phyloP scores from a whole-genome alignment of 2,329 filamentous ascomycete species.

The Hypoxylon sp. region DNA sequence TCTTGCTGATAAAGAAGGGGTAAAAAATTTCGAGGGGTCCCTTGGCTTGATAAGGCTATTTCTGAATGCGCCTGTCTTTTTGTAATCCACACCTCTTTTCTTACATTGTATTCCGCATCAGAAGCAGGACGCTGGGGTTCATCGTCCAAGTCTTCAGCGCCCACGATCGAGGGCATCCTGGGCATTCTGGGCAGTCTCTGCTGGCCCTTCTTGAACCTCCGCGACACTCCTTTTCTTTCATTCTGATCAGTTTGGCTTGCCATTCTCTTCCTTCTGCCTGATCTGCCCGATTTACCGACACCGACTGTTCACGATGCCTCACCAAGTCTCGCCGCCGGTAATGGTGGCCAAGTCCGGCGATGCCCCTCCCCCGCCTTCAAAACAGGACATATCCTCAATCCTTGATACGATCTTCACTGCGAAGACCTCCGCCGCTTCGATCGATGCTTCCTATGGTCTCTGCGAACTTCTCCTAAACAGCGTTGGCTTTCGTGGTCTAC shows the following conservation, averaged over 20 bases:
- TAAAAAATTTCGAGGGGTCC: slow-evolving; percentile 37
- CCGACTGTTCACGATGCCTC: slow-evolving; percentile 57
- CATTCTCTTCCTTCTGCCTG: slow-evolving; percentile 16
- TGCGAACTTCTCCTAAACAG: slow-evolving; percentile 69
- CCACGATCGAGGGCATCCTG: slow-evolving; percentile 36
- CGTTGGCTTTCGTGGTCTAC: slow-evolving; percentile 66
- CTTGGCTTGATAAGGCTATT: slow-evolving; percentile 34
- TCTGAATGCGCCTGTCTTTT: slow-evolving; percentile 29
- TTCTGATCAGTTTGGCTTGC: slow-evolving; percentile 17
- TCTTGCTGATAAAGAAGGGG: slow-evolving; percentile 27
- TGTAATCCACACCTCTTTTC: slow-evolving; percentile 34
- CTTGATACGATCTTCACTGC: slow-evolving; percentile 77
- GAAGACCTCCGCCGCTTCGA: slow-evolving; percentile 74
- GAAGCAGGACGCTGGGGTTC: slow-evolving; percentile 37
- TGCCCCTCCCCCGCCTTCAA: slow-evolving; percentile 68
- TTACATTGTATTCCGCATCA: slow-evolving; percentile 20
- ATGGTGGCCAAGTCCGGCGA: slow-evolving; percentile 60
- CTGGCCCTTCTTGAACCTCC: slow-evolving; percentile 29
- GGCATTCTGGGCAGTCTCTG: slow-evolving; percentile 35
- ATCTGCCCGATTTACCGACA: slow-evolving; percentile 17
- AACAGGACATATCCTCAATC: slow-evolving; percentile 74
- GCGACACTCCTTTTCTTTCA: no score
- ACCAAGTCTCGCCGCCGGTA: slow-evolving; percentile 62
- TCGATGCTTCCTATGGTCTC: slow-evolving; percentile 73
- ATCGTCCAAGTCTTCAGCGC: slow-evolving; percentile 32